Conservation (phyloP, 2,329 filamentous ascomycete genomes). For the Aspergillus luchuensis region DNA sequence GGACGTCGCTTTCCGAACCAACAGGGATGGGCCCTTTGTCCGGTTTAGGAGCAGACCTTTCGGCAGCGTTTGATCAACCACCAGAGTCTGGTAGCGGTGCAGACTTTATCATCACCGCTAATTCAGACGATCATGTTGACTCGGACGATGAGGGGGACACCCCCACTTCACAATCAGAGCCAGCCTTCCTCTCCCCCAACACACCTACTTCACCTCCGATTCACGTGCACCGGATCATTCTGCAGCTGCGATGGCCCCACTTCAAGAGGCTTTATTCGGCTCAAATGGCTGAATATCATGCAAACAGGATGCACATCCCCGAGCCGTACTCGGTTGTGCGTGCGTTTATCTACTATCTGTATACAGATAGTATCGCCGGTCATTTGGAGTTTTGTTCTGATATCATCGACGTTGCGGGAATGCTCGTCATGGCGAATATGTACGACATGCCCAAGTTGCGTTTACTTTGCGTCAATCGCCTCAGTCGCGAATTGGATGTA, state of each 20-base stretch:
- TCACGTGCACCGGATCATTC: constrained; percentile 90
- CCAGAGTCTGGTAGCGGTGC: constrained; percentile 83
- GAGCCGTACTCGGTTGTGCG: constrained; percentile 94
- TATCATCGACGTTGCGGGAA: constrained; percentile 83
- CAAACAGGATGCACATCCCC: constrained; percentile 95
- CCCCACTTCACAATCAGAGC: constrained; percentile 30
- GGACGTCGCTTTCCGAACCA: constrained; percentile 56
- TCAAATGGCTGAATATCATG: constrained; percentile 97
- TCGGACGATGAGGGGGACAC: constrained; percentile 56
- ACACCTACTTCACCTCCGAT: constrained; percentile 74
- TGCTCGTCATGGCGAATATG: constrained; percentile 96
- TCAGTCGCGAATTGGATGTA: constrained; percentile 88
- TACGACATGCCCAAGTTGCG: constrained; percentile 96
- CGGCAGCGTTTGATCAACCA: constrained; percentile 80
- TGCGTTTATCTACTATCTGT: constrained; percentile 93
- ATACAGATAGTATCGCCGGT: constrained; percentile 83
- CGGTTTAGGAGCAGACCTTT: constrained; percentile 81
- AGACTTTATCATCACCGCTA: constrained; percentile 88
- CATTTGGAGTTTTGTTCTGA: constrained; percentile 61
- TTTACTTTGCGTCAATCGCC: constrained; percentile 83
- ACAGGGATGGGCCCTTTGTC: constrained; percentile 55
- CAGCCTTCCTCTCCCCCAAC: constrained; percentile 38
- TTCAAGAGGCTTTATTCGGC: constrained; percentile 89
- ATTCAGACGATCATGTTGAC: constrained; percentile 63
- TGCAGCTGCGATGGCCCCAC: constrained; percentile 95